Base-by-base conservation (phyloP, 257 asterid genomes). In the Mitragyna speciosa region DNA sequence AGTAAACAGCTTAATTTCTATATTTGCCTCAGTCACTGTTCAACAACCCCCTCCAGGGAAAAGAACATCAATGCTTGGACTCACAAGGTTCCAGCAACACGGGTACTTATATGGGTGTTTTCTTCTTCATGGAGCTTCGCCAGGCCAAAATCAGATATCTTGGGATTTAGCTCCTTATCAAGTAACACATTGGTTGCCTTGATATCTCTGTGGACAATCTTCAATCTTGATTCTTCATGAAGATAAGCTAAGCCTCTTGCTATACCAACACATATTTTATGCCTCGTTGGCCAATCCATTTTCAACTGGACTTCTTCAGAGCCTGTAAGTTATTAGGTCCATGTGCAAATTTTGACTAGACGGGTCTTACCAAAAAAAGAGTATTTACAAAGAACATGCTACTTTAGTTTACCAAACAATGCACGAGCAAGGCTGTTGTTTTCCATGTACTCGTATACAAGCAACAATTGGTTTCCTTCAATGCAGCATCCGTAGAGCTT, bases 341-440 rank as follows among this genome's bases (percentile, higher is more conserved):
- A 43, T 12, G 41, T 36, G 51, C 3, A 3, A 7, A 69, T 6
- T 48, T 30, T 22, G 19, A 14, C 24, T n/a, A 7, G 1, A 4
- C 22, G 20, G 64, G 12, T 20, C 7, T 51, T 16, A 51, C 15
- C n/a, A n/a, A n/a, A 16, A 22, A 17, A 59, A 76, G n/a, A 22
- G 3, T 17, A 51, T 20, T 24, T 7, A 75, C 19, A 6, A 73
- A 64, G 4, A 54, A 49, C 47, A 17, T 66, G 54, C 11, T 64
- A 68, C n/a, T n/a, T n/a, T n/a, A n/a, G n/a, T 58, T 76, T 87
- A 91, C 98, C 98, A 66, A 91, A 90, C 63, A 93, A 90, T 51
- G 97, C 98, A 78, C 94, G 89, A 77, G 98, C 98, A 56, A 93
- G 94, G 84, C 88, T 80, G 77, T 93, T 93, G 85, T 93, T 91